These are phyloP conservation scores for Pilatotrama ljubarskyi DNA, from an alignment of 768 basidiomycete genomes.

Conservation along the genomic window DNA sequence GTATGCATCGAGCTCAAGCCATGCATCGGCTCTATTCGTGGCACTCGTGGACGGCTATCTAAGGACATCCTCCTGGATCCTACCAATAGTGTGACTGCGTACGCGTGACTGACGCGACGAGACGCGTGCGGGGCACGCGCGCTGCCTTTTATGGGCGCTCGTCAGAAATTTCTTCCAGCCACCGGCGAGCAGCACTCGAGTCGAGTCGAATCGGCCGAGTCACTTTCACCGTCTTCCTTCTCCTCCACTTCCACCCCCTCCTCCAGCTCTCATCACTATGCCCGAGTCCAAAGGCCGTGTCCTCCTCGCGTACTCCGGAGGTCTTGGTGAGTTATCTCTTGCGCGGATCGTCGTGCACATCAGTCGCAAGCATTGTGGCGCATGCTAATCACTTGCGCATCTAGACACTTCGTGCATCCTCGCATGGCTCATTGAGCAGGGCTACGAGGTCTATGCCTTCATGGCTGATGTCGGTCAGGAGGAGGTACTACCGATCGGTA, in stretches of 20 bases:
- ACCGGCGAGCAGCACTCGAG: background rate
- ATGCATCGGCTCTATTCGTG: background rate
- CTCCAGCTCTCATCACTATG: conserved; percentile 19
- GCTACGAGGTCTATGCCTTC: conserved; percentile 96
- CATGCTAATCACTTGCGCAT: background rate
- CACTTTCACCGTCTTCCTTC: conserved; percentile 1
- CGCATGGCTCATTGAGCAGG: conserved; percentile 97
- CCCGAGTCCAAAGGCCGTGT: conserved; percentile 73
- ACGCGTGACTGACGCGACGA: conserved; percentile 15
- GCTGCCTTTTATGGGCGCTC: conserved; percentile 9
- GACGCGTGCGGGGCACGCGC: conserved; percentile 3
- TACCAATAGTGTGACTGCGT: conserved; percentile 3
- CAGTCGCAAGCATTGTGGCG: background rate
- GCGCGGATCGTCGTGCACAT: background rate
- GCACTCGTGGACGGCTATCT: background rate
- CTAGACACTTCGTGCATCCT: conserved; percentile 98
- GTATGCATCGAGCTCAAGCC: background rate
- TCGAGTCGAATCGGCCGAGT: conserved; percentile 12
- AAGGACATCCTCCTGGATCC: background rate
- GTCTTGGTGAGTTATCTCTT: conserved; percentile 69
- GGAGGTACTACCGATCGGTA: conserved; percentile 51
- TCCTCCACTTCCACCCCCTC: background rate
- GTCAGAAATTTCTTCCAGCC: conserved; percentile 11
- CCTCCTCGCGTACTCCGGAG: conserved; percentile 96
- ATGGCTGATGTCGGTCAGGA: conserved; percentile 96